Evolutionary conservation across 1,284 basidiomycete species (phyloP).

Genomic region (Chalciporus piperatoides): DNA sequence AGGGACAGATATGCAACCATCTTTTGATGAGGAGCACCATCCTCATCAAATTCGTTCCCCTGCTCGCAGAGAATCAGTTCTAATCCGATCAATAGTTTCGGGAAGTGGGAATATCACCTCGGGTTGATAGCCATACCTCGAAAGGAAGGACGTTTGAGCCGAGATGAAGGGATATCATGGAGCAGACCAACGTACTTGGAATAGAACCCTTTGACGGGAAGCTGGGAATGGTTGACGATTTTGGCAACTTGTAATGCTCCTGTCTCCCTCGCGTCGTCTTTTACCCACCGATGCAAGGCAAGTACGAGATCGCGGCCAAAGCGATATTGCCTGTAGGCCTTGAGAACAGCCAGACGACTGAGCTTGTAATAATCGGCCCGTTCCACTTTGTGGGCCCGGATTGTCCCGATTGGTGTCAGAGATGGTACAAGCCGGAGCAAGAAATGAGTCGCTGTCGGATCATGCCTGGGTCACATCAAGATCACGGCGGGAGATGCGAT

Average conservation of each 20-base stretch:
- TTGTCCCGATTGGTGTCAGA: slow-evolving; percentile 61
- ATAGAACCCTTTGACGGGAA: slow-evolving; percentile 69
- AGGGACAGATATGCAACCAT: slow-evolving; percentile 59
- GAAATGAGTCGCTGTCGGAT: slow-evolving; percentile 63
- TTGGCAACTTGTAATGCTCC: slow-evolving; percentile 31
- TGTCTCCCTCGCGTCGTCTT: slow-evolving; percentile 37
- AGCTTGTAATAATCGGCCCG: slow-evolving; percentile 56
- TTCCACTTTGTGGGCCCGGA: slow-evolving; percentile 36
- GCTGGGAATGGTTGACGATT: slow-evolving; percentile 64
- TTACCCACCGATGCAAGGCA: slow-evolving; percentile 56
- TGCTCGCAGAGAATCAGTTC: slow-evolving; percentile 31
- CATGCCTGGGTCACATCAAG: slow-evolving; percentile 41
- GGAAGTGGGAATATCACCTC: slow-evolving; percentile 40
- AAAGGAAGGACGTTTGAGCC: slow-evolving; percentile 13
- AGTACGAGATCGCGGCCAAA: slow-evolving; percentile 64
- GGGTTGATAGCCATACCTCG: slow-evolving; percentile 66
- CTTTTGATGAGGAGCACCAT: slow-evolving; percentile 75
- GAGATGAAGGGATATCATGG: slow-evolving; percentile 2
- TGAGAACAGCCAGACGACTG: slow-evolving; percentile 62
- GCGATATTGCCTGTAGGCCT: slow-evolving; percentile 56
- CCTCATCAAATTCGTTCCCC: slow-evolving; percentile 77
- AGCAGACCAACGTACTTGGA: slow-evolving; percentile 51
- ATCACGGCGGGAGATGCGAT: slow-evolving; percentile 5
- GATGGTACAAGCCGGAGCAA: slow-evolving; percentile 62
- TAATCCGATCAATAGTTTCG: slow-evolving; percentile 16